Evolutionary conservation across 2,329 filamentous ascomycete genomes (phyloP), one percentile per base, ranked within the genome.

Genomic region (Tetracladium maxilliforme): DNA sequence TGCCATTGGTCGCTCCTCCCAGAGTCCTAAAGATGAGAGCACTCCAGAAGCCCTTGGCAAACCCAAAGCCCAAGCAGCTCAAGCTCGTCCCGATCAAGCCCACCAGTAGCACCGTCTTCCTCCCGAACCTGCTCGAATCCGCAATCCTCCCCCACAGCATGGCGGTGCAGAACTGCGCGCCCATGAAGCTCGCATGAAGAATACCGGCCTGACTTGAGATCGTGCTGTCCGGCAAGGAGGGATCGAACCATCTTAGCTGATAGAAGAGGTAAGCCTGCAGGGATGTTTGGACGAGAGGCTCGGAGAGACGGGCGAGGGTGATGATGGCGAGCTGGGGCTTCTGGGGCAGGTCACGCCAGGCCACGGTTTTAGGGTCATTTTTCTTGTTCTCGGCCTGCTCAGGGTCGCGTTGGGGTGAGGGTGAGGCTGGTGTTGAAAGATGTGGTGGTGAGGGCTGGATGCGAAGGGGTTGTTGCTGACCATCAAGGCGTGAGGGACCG

Each of bases 261-360:
- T 87, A 92, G 51, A 82, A 92, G 58, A 92, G 72, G 49, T 92
- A 92, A 3, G 78, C 67, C 48, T 78, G 54, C 15, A 84, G 49
- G 9, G 73, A 81, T 1, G 79, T 84, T 42, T 90, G 79, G 0
- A 81, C 78, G 18, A 92, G 55, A 4, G 83, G 83, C 44, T 92
- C 84, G 8, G 78, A 82, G 13, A 92, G 56, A 15, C 84, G 70
- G 7, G 82, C 76, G 22, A 92, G 53, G 0, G 77, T 83, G 24
- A 92, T 61, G 29, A 92, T 73, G 16, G 75, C 53, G 12, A 92
- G 62, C 49, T 92, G 83, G 22, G 69, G 61, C 48, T 84, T 92
- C 30, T 68, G 63, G 1, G 84, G 84, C 2, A 92, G 56, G 9
- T 77, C 71, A 20, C 54, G 54, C 81, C 80, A 90, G 31, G 71